Evolutionary conservation across 1,284 basidiomycete genomes (phyloP).

Genomic region (Tylopilus sp.): DNA sequence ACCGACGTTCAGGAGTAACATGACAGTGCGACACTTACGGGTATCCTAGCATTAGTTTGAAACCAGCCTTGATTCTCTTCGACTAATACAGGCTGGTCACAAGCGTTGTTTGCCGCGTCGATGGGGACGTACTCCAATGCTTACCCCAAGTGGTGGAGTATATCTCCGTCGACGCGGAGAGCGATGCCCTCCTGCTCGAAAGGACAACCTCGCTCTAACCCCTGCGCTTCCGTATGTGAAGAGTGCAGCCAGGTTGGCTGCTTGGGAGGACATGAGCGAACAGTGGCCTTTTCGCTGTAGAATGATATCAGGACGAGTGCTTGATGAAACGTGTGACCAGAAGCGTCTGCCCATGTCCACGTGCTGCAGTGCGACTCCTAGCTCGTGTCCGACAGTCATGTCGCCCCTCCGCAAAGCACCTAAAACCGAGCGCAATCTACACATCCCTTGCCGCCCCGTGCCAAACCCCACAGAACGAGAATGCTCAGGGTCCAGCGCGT

Average conservation of each 20-base stretch:
- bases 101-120: neutral
- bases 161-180: too few species aligned
- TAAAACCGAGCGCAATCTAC: neutral
- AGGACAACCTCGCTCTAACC: neutral
- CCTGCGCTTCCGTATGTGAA: neutral
- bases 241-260: neutral
- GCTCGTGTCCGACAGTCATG: constrained; percentile 2
- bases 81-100: neutral
- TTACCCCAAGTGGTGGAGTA: too few species aligned
- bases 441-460: neutral
- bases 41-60: too few species aligned
- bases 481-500: constrained; percentile 1
- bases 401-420: neutral
- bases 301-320: constrained; percentile 4
- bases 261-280: neutral
- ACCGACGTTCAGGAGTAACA: neutral
- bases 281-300: neutral
- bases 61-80: neutral
- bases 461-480: neutral
- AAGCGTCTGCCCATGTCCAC: neutral
- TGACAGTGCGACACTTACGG: constrained; percentile 9
- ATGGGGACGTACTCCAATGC: neutral
- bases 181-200: neutral
- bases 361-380: neutral
- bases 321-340: neutral